Percentiles rank a stretch among this genome's conserved stretches.
These are phyloP conservation scores for Saprolegnia diclina DNA, from an alignment of 352 stramenopile genomes.

Conservation along the genomic window DNA sequence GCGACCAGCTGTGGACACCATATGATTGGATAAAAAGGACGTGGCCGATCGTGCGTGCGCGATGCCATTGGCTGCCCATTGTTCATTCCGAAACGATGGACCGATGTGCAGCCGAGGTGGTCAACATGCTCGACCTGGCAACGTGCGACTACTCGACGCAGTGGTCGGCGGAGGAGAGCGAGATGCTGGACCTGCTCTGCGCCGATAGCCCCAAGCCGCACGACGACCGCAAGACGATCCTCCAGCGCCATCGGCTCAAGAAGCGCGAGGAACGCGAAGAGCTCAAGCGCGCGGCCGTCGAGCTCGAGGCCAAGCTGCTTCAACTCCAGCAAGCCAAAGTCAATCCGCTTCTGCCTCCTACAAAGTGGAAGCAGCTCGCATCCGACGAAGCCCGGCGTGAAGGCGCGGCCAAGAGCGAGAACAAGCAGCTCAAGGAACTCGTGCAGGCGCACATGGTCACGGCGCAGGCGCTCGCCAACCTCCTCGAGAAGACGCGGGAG, in stretches of 20 bases:
- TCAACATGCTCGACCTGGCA: neutral
- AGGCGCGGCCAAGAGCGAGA: neutral
- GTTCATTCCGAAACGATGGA: slow-evolving; percentile 2
- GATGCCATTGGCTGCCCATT: neutral
- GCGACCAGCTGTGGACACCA: neutral
- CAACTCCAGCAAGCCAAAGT: neutral
- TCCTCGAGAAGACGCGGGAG: slow-evolving; percentile 1
- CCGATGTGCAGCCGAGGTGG: neutral
- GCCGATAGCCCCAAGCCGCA: neutral
- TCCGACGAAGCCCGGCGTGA: neutral
- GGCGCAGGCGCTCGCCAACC: slow-evolving; percentile 1
- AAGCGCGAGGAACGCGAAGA: slow-evolving; percentile 8
- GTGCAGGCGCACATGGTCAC: slow-evolving; percentile 4
- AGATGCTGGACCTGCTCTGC: slow-evolving; percentile 1
- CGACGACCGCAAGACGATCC: neutral
- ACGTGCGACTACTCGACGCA: neutral
- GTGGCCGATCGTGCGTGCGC: too few relatives aligned
- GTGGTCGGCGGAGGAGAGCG: slow-evolving; percentile 1
- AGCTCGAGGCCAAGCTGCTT: slow-evolving; percentile 5
- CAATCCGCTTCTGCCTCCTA: neutral
- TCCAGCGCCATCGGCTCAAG: slow-evolving; percentile 5
- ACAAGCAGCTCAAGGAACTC: slow-evolving; percentile 9
- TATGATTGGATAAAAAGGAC: slow-evolving; percentile 1
- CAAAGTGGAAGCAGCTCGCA: neutral
- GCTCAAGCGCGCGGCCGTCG: slow-evolving; percentile 4